Base-by-base conservation (phyloP, 768 basidiomycete species). In the Phaeotremella skinneri region DNA sequence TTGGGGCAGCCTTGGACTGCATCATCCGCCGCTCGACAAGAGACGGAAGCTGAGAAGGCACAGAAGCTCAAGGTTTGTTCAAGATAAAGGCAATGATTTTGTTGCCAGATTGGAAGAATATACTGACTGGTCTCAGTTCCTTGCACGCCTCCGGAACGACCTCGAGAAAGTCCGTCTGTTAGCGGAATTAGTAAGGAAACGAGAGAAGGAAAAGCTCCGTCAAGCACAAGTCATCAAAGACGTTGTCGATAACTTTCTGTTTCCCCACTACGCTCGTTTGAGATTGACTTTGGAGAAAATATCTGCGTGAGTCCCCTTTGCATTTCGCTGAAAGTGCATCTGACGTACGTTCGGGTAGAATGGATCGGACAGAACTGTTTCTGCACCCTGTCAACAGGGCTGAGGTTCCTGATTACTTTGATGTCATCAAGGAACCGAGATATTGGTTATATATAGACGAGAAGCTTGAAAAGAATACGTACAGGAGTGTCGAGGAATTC, bases 351-450 rank as follows among this genome's bases (percentile, higher is more conserved):
- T n/a, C n/a, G n/a, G n/a, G 3, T 66, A 94, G 91, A 6, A 70
- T 83, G 49, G 92, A 97, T 72, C 82, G 84, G 17, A 79, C 82
- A 4, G 86, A 86, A 43, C 81, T 85, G 5, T 99, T 97, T 78
- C 79, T 82, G 27, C 71, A 81, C 52, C 91, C 94, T 2, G 93
- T 98, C 43, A 85, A 85, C 63, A 79, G 77, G 1, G 82, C 83
- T 1, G 89, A 91, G 59, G 92, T 91, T 5, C 78, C 83, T 1
- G 93, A 97, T 73, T 99, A 99, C 70, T 87, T 88, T 74, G 87
- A 91, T 23, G 83, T 93, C 49, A 85, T 98, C 76, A 87, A 86
- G 66, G 80, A 85, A 57, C 96, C 96, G 3, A 97, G 98, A 92
- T 90, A 94, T 77, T 85, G 96, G 76, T 76, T 80, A 56, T 90